Base-by-base conservation (phyloP, 2,329 filamentous ascomycete genomes). In the Stenocarpella maydis region DNA sequence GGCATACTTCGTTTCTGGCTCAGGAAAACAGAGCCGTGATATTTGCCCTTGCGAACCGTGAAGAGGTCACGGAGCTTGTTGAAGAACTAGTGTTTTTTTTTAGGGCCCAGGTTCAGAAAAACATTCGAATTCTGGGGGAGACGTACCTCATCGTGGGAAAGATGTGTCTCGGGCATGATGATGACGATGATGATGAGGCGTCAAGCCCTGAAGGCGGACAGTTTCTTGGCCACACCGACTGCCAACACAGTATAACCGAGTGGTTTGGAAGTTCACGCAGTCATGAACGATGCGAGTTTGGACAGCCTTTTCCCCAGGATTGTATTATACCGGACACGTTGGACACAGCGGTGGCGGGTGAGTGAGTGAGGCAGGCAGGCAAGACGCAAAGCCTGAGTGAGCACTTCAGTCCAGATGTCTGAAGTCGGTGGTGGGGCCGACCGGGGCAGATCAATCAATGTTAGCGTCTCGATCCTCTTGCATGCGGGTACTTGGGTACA, bases 1-100 rank as follows among this genome's bases (percentile, higher is more conserved):
- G 28, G 2, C 86, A 72, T 84, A 92, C 91, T 80, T 81, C 92
- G 87, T 78, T 95, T 95, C 77, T 97, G 93, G 64, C 88, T 91
- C 69, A 97, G 83, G 79, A 88, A 91, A 73, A 97, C 84, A 63
- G 90, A 89, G 75, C 92, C 92, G 79, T 94, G 91, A 75, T 91
- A 87, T 78, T 90, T 90, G 76, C 87, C 84, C 76, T 91, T 91
- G 71, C 87, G 87, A 72, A 85, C 80, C 71, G 88, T 84, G 81
- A 96, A 92, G 73, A 95, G 88, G 75, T 89, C 84, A 64, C 83
- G 82, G 72, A 95, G 86, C 76, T 86, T 86, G 72, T 83, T 81
- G 81, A 95, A 94, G 86, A 95, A 95, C 92, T 95, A 76, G 12
- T n/a, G n/a, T 52, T 24, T 24, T n/a, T 34, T 19, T 45, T 71